Base-by-base conservation (phyloP, 2,329 filamentous ascomycete species). In the Phialophora macrospora region DNA sequence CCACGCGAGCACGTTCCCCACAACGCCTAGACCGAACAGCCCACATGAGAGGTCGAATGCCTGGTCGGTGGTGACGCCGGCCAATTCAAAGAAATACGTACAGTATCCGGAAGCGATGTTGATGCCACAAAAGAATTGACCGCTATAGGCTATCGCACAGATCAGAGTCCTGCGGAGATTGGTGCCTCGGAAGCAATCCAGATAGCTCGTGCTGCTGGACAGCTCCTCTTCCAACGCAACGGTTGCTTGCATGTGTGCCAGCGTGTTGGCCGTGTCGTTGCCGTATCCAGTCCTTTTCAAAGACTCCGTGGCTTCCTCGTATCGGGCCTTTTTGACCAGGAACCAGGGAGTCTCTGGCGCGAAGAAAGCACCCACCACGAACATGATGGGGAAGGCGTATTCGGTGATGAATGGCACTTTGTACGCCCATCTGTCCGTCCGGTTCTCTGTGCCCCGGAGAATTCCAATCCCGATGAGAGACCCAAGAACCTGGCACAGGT, bases 1-100 rank as follows among this genome's bases (percentile, higher is more conserved):
- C 44, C 44, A 48, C 6, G 44, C 6, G 17, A 48, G 44, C 5
- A n/a, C 8, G 20, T n/a, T 48, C 8, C 44, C 44, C 17, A 48
- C 17, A 1, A 48, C 17, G 14, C 44, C 44, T 2, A 48, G 17
- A 12, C 17, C 44, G 20, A 48, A 22, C 44, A 48, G 80, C 9
- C 81, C 82, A 72, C 90, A 86, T 58, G 81, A 85, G 68, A 88
- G 88, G 74, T 88, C 83, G 62, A 87, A 87, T 2, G 80, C 68
- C 1, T 76, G 74, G 8, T 56, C 62, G 1, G 65, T 57, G 17
- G 68, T 58, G n/a, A 80, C 74, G 4, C 79, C 79, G 24, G 79
- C 79, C 60, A 77, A 75, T 20, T 73, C 71, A 68, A 77, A 79
- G 73, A 81, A 81, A 34, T 77, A 77, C 1, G 75, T 74, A 0